Evolutionary conservation across 2,329 filamentous ascomycete genomes (phyloP), one percentile per base, ranked within the genome.

Genomic region (Dendryphion nanum): DNA sequence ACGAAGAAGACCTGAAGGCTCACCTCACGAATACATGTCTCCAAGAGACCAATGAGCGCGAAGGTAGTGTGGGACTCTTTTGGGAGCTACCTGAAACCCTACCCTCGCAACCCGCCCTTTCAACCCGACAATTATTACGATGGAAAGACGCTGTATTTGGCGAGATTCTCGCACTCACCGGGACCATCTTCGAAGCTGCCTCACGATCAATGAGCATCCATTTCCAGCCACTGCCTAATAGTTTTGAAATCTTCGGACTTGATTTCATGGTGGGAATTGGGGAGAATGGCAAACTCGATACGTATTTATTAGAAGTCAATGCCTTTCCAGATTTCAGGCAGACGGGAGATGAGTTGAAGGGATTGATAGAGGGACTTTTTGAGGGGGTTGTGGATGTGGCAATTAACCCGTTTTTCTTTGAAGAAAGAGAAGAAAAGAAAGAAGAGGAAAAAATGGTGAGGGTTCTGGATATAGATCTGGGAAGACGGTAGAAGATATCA

Each of bases 1-100:
- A 52, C 6, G 53, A 61, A 7, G 63, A 64, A 39, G 68, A 69
- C 5, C 78, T 95, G 5, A 80, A 81, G 34, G 76, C 82, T 0
- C 93, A 96, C 61, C 76, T 98, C 3, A 98, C 93, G 30, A 98
- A 98, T 64, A 97, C 93, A 2, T 98, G 93, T 63, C 79, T 96
- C 2, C 93, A 97, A 63, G 76, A 78, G 19, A 58, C 60, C 16
- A 54, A 63, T 30, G 65, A 76, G 41, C 55, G 78, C 42, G 78
- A 81, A 47, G 82, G 81, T 35, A 81, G 79, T 12, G 89, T 95
- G 7, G 76, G 77, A 6, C 71, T 78, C 0, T 95, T 95, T 72
- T 93, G 86, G 82, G 71, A 77, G 4, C 69, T 96, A 0, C 73
- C 78, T 0, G 60, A 63, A 18, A 35, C 2, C 4, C 40, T 53